phyloP scores from a whole-genome alignment of 83 land plant species.

The Thuja plicata region DNA sequence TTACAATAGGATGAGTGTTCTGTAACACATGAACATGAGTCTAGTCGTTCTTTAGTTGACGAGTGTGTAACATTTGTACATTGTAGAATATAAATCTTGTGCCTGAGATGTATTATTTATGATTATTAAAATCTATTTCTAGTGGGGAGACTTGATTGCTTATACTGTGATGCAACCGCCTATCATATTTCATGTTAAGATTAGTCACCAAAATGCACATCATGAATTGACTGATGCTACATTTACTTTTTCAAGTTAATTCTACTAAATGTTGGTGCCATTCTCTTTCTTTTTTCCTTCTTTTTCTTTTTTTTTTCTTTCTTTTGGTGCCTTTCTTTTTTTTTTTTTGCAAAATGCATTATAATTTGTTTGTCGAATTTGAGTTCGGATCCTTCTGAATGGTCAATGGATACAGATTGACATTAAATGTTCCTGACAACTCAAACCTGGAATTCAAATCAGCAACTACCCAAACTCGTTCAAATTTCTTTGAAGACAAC shows the following conservation, averaged over 20 bases:
- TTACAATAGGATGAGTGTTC: slow-evolving; percentile 4
- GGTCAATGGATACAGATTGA: not conserved
- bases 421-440: not conserved
- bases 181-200: not conserved
- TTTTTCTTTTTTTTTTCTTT: too few species aligned
- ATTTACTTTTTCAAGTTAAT: not conserved
- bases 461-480: too few species aligned
- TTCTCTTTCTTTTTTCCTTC: too few species aligned
- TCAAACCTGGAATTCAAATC: not conserved
- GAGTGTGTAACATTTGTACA: not conserved
- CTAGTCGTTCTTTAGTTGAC: not conserved
- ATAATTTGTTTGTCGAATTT: not conserved
- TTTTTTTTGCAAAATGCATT: not conserved
- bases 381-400: not conserved
- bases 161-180: not conserved
- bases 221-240: too few species aligned
- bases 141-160: not conserved
- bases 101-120: not conserved
- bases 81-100: not conserved
- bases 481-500: too few species aligned
- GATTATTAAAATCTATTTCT: not conserved
- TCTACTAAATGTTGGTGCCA: not conserved
- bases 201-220: not conserved
- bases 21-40: not conserved
- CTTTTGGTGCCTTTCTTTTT: too few species aligned